Evolutionary conservation across 2,329 filamentous ascomycete genomes (phyloP).

Genomic region (Cercospora beticola): DNA sequence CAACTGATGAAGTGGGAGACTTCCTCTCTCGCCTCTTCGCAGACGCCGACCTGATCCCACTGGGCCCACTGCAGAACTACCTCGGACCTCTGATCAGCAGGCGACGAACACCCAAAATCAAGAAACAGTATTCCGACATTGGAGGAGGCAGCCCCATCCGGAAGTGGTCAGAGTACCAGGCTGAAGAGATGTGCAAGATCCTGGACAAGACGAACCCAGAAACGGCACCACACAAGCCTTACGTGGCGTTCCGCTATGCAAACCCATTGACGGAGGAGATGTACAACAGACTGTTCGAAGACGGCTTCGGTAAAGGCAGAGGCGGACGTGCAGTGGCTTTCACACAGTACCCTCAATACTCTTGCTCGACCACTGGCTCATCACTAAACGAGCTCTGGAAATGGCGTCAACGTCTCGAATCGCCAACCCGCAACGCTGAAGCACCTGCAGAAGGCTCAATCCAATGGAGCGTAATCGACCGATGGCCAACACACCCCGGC

Average conservation of each 20-base stretch:
- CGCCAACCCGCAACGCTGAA: slow-evolving; percentile 31
- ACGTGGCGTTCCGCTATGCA: slow-evolving; percentile 95
- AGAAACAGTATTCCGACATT: slow-evolving; percentile 92
- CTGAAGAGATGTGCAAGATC: slow-evolving; percentile 93
- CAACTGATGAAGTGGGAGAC: slow-evolving; percentile 79
- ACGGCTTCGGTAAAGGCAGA: slow-evolving; percentile 85
- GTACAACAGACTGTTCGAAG: slow-evolving; percentile 77
- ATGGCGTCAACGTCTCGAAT: slow-evolving; percentile 82
- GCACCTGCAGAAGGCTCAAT: slow-evolving; percentile 69
- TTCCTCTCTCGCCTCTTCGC: slow-evolving; percentile 93
- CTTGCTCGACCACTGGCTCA: slow-evolving; percentile 93
- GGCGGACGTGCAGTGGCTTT: slow-evolving; percentile 96
- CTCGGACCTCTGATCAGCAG: slow-evolving; percentile 83
- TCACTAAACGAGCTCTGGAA: slow-evolving; percentile 98
- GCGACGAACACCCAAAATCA: slow-evolving; percentile 90
- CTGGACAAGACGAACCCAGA: slow-evolving; percentile 87
- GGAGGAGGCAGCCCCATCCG: slow-evolving; percentile 97
- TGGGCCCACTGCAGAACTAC: slow-evolving; percentile 87
- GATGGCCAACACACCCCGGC: slow-evolving; percentile 90
- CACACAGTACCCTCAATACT: slow-evolving; percentile 98
- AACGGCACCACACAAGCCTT: slow-evolving; percentile 94
- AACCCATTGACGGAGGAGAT: slow-evolving; percentile 91
- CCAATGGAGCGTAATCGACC: slow-evolving; percentile 95
- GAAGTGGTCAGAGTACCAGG: slow-evolving; percentile 97
- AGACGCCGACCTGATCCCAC: slow-evolving; percentile 91